A percentile compares a stretch with the other conserved stretches of the same genome.
phyloP scores from a whole-genome alignment of 2,329 filamentous ascomycete species.

The Xylariaceae sp. region DNA sequence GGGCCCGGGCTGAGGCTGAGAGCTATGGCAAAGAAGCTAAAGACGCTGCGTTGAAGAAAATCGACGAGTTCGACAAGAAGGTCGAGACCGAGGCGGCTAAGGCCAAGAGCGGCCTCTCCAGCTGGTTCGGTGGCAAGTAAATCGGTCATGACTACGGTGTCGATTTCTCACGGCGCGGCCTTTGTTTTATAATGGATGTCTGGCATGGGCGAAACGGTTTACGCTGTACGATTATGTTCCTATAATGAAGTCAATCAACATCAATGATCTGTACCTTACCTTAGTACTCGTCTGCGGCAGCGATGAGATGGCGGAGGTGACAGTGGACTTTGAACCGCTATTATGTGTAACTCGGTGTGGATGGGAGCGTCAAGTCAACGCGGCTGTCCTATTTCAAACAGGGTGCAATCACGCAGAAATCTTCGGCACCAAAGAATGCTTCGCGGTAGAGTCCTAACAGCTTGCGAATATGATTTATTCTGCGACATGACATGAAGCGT shows the following conservation, averaged over 20 bases:
- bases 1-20: slow-evolving; percentile 60
- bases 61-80: slow-evolving; percentile 79
- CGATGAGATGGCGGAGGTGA: too few relatives aligned
- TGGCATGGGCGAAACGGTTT: slow-evolving; percentile 9
- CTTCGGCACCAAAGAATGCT: too few relatives aligned
- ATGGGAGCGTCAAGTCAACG: too few relatives aligned
- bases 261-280: background rate
- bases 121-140: slow-evolving; percentile 77
- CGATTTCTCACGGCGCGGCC: background rate
- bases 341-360: too few relatives aligned
- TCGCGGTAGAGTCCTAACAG: too few relatives aligned
- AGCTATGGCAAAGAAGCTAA: slow-evolving; percentile 61
- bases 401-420: too few relatives aligned
- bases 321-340: too few relatives aligned
- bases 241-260: slow-evolving; percentile 6
- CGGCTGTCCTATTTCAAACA: too few relatives aligned
- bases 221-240: slow-evolving; percentile 19
- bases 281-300: too few relatives aligned
- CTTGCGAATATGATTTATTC: too few relatives aligned
- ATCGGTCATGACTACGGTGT: background rate
- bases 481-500: too few relatives aligned
- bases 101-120: slow-evolving; percentile 78
- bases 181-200: background rate
- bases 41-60: slow-evolving; percentile 65
- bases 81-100: slow-evolving; percentile 76